Percentiles rank a stretch among this genome's conserved stretches.
These are phyloP conservation scores for Xylariales sp. DNA, from an alignment of 2,329 filamentous ascomycete species.

Conservation along the genomic window DNA sequence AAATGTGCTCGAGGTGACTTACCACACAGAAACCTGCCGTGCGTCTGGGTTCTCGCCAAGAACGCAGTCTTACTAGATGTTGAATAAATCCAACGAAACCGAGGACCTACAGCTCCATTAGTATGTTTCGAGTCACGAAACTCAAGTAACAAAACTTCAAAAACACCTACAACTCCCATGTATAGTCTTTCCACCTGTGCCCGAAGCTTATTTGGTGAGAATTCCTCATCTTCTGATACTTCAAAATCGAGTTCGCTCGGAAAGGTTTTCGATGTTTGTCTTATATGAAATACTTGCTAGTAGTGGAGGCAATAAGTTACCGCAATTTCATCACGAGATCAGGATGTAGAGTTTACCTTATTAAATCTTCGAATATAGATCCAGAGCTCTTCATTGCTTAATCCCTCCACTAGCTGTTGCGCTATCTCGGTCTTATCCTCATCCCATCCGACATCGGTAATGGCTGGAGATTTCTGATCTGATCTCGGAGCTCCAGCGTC, in stretches of 20 bases:
- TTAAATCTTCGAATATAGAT: constrained; percentile 57
- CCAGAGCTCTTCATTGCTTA: constrained; percentile 47
- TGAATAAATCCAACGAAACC: constrained; percentile 50
- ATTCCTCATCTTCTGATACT: constrained; percentile 59
- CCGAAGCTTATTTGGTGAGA: constrained; percentile 75
- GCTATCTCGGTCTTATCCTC: background rate
- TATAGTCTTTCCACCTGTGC: constrained; percentile 67
- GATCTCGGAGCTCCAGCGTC: too few relatives aligned
- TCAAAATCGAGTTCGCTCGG: constrained; percentile 57
- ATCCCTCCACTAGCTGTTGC: constrained; percentile 1
- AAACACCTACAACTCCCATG: constrained; percentile 43
- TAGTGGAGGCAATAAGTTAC: constrained; percentile 26
- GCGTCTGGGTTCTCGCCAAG: constrained; percentile 55
- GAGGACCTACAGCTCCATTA: constrained; percentile 27
- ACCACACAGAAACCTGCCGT: constrained; percentile 52
- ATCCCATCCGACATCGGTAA: background rate
- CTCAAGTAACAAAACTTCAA: background rate
- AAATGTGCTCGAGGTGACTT: too few relatives aligned
- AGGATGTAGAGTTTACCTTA: constrained; percentile 37
- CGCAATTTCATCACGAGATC: background rate
- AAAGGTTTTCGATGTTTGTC: constrained; percentile 46
- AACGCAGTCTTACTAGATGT: constrained; percentile 55
- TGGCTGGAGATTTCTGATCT: too few relatives aligned
- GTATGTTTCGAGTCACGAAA: too few relatives aligned
- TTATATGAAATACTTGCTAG: constrained; percentile 37